phyloP scores from a whole-genome alignment of 2,329 filamentous ascomycete species.

The Arthrobotrys conoides region DNA sequence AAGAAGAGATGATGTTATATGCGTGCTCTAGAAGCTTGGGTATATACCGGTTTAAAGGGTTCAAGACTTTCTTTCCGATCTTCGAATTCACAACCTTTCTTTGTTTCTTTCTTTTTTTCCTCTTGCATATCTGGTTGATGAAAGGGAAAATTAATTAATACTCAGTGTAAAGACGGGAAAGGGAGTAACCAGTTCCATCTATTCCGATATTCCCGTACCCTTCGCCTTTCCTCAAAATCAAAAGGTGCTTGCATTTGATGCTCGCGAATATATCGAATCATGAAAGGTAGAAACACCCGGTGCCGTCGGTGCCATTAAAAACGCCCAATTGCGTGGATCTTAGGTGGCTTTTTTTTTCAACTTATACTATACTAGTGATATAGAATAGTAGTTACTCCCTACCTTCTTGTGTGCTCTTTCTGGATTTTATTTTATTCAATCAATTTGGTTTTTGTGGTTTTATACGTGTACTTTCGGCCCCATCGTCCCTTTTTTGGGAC shows the following conservation, averaged over 20 bases:
- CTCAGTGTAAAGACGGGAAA: slow-evolving; percentile 1
- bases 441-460: not conserved
- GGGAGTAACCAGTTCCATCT: not conserved
- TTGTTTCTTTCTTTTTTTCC: not conserved
- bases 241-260: too few relatives aligned
- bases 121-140: too few relatives aligned
- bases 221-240: not conserved
- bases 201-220: slow-evolving; percentile 5
- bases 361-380: not conserved
- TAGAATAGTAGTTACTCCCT: too few relatives aligned
- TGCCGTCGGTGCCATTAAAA: slow-evolving; percentile 19
- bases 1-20: not conserved
- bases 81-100: not conserved
- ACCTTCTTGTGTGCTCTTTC: too few relatives aligned
- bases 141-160: not conserved
- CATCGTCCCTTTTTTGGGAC: not conserved
- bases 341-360: slow-evolving; percentile 24
- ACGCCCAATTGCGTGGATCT: slow-evolving; percentile 14
- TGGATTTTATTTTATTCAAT: too few relatives aligned
- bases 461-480: not conserved
- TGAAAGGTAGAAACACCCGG: slow-evolving; percentile 8
- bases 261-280: slow-evolving; percentile 18
- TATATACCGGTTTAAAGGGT: not conserved
- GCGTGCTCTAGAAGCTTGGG: not conserved
- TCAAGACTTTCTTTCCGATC: not conserved